Evolutionary conservation across 2,329 filamentous ascomycete genomes (phyloP).

Genomic region (Clarireedia hainanense): DNA sequence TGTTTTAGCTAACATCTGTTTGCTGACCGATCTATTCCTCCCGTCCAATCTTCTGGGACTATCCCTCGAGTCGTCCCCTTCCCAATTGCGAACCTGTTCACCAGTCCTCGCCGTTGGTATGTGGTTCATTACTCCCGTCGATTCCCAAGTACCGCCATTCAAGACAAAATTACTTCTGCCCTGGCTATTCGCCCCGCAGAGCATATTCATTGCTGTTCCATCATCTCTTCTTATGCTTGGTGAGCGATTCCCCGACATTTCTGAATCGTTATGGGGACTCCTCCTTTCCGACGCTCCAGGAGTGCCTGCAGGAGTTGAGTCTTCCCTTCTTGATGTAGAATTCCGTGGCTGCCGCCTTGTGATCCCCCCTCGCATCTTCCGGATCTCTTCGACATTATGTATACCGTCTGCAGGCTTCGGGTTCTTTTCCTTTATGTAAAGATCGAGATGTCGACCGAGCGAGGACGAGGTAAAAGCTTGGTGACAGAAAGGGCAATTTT

Average conservation of each 20-base stretch:
- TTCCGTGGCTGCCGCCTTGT: conserved; percentile 76
- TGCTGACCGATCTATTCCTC: conserved; percentile 36
- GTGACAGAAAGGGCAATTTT: conserved; percentile 77
- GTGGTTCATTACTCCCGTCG: conserved; percentile 71
- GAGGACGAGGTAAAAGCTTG: conserved; percentile 92
- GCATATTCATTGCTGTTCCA: conserved; percentile 30
- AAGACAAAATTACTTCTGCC: conserved; percentile 20
- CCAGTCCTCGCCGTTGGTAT: conserved; percentile 46
- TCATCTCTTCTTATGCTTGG: conserved; percentile 31
- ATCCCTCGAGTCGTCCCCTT: conserved; percentile 29
- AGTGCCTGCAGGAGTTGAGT: conserved; percentile 50
- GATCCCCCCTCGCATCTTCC: conserved; percentile 73
- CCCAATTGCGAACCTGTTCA: conserved; percentile 34
- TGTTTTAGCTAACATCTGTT: conserved; percentile 39
- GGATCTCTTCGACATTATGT: conserved; percentile 85
- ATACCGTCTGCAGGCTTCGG: conserved; percentile 79
- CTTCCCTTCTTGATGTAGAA: conserved; percentile 44
- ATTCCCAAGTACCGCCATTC: conserved; percentile 59
- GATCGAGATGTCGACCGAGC: conserved; percentile 84
- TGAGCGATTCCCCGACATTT: conserved; percentile 27
- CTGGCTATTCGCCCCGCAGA: background rate
- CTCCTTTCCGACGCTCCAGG: conserved; percentile 34
- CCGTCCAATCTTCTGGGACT: conserved; percentile 25
- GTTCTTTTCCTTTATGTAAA: conserved; percentile 91
- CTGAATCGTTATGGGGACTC: conserved; percentile 28